phyloP scores from a whole-genome alignment of 768 basidiomycete species.

The Rhizopogon roseolus region DNA sequence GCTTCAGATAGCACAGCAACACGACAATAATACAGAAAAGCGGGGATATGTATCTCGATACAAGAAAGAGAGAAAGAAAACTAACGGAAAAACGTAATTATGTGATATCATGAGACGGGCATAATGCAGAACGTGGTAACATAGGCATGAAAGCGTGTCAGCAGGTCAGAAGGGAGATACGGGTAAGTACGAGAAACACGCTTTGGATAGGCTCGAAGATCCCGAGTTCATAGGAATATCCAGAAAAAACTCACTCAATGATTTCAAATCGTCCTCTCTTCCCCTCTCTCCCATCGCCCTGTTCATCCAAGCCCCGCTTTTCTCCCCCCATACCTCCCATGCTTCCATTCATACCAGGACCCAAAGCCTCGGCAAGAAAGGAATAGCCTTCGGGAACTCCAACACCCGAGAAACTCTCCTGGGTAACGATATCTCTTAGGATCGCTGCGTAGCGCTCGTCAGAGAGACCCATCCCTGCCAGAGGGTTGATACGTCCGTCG shows the following conservation, averaged over 20 bases:
- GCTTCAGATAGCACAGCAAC: conserved; percentile 4
- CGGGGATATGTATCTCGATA: not conserved
- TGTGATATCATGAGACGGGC: conserved; percentile 8
- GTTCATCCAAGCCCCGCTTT: conserved; percentile 34
- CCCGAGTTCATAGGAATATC: not conserved
- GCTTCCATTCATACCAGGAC: not conserved
- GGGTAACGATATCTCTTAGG: conserved; percentile 65
- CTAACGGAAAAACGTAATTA: not conserved
- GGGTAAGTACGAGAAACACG: not conserved
- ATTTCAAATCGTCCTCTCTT: conserved; percentile 62
- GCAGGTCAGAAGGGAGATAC: not conserved
- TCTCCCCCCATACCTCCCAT: conserved; percentile 11
- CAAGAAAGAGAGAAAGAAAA: not conserved
- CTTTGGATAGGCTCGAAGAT: not conserved
- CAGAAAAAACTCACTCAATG: conserved; percentile 37
- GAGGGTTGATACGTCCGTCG: conserved; percentile 69
- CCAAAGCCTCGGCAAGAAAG: conserved; percentile 9
- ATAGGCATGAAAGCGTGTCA: not conserved
- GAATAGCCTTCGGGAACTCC: conserved; percentile 25
- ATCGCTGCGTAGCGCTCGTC: conserved; percentile 86
- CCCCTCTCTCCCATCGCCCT: conserved; percentile 36
- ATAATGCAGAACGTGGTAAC: not conserved
- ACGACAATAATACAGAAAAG: not conserved
- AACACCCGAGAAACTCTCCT: conserved; percentile 51
- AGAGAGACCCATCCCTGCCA: conserved; percentile 82